Base-by-base conservation (phyloP, 2,329 filamentous ascomycete species). In the Ophiostoma quercus region DNA sequence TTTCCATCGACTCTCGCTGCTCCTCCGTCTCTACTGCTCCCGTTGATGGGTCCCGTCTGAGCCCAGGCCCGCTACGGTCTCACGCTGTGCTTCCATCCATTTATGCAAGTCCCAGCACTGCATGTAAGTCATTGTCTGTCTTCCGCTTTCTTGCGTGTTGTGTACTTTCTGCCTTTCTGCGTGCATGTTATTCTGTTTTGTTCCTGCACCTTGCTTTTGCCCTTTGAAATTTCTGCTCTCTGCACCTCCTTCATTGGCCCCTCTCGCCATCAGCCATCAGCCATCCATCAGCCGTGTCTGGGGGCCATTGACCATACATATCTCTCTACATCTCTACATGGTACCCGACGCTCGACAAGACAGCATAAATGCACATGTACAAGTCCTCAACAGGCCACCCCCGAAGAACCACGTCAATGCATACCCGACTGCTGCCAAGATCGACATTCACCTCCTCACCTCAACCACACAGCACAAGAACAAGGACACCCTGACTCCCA, bases 71-170 rank as follows among this genome's bases (percentile, higher is more conserved):
- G 19, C 39, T 41, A 41, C 34, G n/a, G 34, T 66, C 63, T 66
- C 34, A 69, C 72, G 67, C 71, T 71, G 34, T 66, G 19, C 63
- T 67, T 63, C 70, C 34, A 34, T 22, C 19, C 62, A 39, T 73
- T 73, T 76, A 76, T 77, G 75, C 74, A 73, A 74, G 72, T 72
- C 71, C 71, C 70, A 74, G 72, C 47, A 74, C 67, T 74, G 72
- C 71, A 73, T 75, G 76, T 77, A 76, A 76, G 76, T 76, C 71
- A 69, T 22, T 65, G 32, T 65, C 34, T 65, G 8, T 39, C 37
- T 39, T 22, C 34, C 3, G 6, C 3, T 65, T 37, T 63, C 37
- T 22, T 41, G 34, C 34, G 34, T 63, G 3, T 32, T 34, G 16
- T 19, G 16, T 37, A 9, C 32, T 32, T 16, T 34, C 60, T 68